A percentile compares a stretch with the other conserved stretches of the same genome.
These are phyloP conservation scores for Marasmius sp. DNA, from an alignment of 1,284 basidiomycete genomes.

Conservation along the genomic window DNA sequence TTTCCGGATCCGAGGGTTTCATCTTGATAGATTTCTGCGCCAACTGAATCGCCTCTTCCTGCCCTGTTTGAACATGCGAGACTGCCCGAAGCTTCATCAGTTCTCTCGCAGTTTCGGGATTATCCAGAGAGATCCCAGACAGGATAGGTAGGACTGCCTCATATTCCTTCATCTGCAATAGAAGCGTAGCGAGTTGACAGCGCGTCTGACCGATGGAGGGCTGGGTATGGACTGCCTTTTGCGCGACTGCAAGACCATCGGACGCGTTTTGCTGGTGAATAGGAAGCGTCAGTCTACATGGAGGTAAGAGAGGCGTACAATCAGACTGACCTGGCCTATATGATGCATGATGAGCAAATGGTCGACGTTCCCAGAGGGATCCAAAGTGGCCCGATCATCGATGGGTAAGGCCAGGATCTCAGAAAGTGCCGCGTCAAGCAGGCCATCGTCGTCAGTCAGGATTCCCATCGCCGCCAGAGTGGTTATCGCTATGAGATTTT, in stretches of 20 bases:
- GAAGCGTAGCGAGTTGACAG: slow-evolving; percentile 51
- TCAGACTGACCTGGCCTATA: slow-evolving; percentile 56
- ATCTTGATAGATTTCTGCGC: slow-evolving; percentile 72
- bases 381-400: slow-evolving; percentile 60
- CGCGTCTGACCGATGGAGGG: slow-evolving; percentile 51
- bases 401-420: slow-evolving; percentile 73
- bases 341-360: slow-evolving; percentile 69
- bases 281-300: slow-evolving; percentile 1
- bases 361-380: slow-evolving; percentile 65
- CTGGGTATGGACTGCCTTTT: slow-evolving; percentile 56
- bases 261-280: slow-evolving; percentile 43
- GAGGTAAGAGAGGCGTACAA: not conserved
- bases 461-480: slow-evolving; percentile 87
- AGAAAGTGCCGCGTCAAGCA: slow-evolving; percentile 85
- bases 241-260: slow-evolving; percentile 52
- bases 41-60: slow-evolving; percentile 34
- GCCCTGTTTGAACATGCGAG: slow-evolving; percentile 22
- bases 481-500: slow-evolving; percentile 78
- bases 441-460: slow-evolving; percentile 71
- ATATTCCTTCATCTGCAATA: slow-evolving; percentile 47
- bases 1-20: slow-evolving; percentile 55
- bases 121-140: slow-evolving; percentile 24
- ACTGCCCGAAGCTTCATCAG: slow-evolving; percentile 36
- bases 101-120: slow-evolving; percentile 30
- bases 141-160: slow-evolving; percentile 40